phyloP scores from a whole-genome alignment of 2,329 filamentous ascomycete species.

The Penicillium rolfsii region DNA sequence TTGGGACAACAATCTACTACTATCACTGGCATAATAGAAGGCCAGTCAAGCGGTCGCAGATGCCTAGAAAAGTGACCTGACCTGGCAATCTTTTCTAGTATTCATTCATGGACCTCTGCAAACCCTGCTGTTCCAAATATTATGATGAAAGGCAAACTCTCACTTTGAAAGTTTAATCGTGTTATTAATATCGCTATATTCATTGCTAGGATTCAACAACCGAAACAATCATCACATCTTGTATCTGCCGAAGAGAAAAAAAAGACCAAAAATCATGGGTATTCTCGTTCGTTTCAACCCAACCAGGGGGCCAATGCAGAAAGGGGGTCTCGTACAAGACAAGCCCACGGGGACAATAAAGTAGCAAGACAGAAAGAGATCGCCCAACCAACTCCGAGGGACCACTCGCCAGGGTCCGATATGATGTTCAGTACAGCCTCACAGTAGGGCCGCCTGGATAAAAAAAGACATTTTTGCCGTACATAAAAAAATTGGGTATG shows the following conservation, averaged over 20 bases:
- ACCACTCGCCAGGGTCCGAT: constrained; percentile 18
- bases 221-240: constrained; percentile 23
- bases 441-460: not conserved
- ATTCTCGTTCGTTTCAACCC: constrained; percentile 35
- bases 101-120: not conserved
- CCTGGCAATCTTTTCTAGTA: not conserved
- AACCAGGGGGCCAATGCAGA: constrained; percentile 24
- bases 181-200: constrained; percentile 23
- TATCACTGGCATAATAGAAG: not conserved
- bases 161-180: constrained; percentile 11
- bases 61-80: not conserved
- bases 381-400: constrained; percentile 25
- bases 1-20: not conserved
- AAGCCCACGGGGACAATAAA: constrained; percentile 16
- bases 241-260: constrained; percentile 19
- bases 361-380: constrained; percentile 13
- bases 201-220: constrained; percentile 16
- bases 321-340: constrained; percentile 4
- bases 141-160: no score
- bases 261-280: constrained; percentile 33
- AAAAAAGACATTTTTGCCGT: constrained; percentile 13
- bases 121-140: not conserved
- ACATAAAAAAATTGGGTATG: constrained; percentile 27
- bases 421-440: constrained; percentile 20
- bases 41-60: constrained; percentile 15